Base-by-base conservation (phyloP, 148 eudicot genomes). In the Oxyria digyna region DNA sequence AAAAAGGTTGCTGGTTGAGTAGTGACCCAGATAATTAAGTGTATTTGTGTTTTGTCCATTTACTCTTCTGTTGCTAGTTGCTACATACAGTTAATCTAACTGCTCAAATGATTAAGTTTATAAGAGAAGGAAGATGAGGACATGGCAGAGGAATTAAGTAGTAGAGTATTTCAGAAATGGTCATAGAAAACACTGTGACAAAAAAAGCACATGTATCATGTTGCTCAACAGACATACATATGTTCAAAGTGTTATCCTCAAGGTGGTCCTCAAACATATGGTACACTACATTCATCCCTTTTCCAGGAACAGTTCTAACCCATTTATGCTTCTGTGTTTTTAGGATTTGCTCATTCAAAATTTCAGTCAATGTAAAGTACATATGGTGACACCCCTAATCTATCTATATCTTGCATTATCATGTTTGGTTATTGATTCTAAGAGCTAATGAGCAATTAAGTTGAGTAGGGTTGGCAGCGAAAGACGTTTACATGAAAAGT, bases 181-280 rank as follows among this genome's bases (percentile, higher is more conserved):
- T 12, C 17, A 27, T 11, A 13, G 33, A 57, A 15, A 27, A 57
- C 15, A 12, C 9, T 10, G 7, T 24, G 8, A 55, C 62, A 54
- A n/a, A n/a, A n/a, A n/a, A n/a, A 54, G 32, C 63, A 57, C 63
- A 57, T 57, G 64, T 57, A 57, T 8, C 1, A 57, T 57, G 64
- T 57, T 50, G 29, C 37, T 14, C 37, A 29, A 59, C 9, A 55
- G 33, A 55, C 17, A 2, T 17, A 12, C 27, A 49, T 0, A 49
- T 14, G 57, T 50, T 48, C 8, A 42, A 48, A 8, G 23, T 21
- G 15, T 52, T 23, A 21, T 23, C 31, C 59, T 52, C 11, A 23
- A 8, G 29, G 59, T 52, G 59, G 59, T 52, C 59, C 59, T 52
- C 13, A 23, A 52, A 8, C 14, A 14, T 10, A 2, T 27, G n/a